Base-by-base conservation (phyloP, 805 yeast species). In the Saturnispora dispora region DNA sequence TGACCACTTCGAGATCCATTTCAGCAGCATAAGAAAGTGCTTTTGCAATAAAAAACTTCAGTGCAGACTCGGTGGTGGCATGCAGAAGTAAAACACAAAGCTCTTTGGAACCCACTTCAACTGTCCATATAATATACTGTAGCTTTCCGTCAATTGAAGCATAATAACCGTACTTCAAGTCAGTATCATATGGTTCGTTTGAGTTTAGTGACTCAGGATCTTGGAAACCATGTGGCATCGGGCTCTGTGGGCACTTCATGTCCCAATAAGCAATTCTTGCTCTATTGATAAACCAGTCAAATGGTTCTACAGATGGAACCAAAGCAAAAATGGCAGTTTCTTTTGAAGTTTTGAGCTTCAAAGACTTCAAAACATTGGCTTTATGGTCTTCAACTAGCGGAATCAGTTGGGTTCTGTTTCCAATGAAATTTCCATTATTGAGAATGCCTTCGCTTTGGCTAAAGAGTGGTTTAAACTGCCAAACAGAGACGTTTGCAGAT, bases 261-360 rank as follows among this genome's bases (percentile, higher is more conserved):
- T 47, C 50, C 52, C 51, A 45, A 18, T 28, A 49, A 32, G 46
- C 43, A 5, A 35, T 48, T 4, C 56, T 59, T 25, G 70, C 63
- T 47, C 74, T 63, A 25, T 66, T 67, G 51, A 70, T 68, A 55
- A 71, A 74, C 79, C 79, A 76, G 35, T 69, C 68, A 45, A 63
- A 35, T 4, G 44, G 52, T 2, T 66, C 70, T 1, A 63, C 35
- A 43, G 65, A 66, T 13, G 79, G 74, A n/a, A 64, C 63, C 4
- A 71, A 58, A 58, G 69, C 22, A 20, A 37, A 37, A 17, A 37
- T 8, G 5, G 41, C 41, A 37, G 5, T 18, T 17, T n/a, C 22
- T 6, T 7, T 37, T 20, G 41, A 7, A 37, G 41, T 4, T 4
- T 23, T 9, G 8, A 5, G 1, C 8, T 37, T 8, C 17, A 37